These are phyloP conservation scores for Phytophthora pini DNA, from an alignment of 352 stramenopile species.

Conservation along the genomic window DNA sequence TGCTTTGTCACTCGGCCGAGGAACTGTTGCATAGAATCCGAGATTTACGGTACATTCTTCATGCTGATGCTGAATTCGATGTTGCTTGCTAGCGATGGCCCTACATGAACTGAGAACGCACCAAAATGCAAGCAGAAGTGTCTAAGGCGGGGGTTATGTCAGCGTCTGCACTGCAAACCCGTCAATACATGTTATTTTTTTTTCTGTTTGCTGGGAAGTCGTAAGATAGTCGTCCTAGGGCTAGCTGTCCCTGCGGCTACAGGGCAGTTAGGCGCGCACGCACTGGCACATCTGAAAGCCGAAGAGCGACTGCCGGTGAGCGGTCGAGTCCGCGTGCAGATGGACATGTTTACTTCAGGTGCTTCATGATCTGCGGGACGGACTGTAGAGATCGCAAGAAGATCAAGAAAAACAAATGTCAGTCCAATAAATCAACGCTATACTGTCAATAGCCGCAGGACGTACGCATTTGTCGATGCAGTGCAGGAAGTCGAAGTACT, in stretches of 20 bases:
- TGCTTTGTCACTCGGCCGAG: constrained; percentile 7
- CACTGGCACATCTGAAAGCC: constrained; percentile 8
- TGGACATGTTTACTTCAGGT: constrained; percentile 86
- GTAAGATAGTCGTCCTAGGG: constrained; percentile 17
- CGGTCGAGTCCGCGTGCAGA: constrained; percentile 12
- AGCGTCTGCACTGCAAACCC: constrained; percentile 39
- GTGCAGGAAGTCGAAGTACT: constrained; percentile 96
- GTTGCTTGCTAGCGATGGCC: too few species aligned
- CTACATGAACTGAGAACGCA: not conserved
- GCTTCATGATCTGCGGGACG: constrained; percentile 95
- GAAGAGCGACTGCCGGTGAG: not conserved
- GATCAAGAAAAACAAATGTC: too few species aligned
- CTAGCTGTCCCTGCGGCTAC: not conserved
- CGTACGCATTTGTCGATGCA: constrained; percentile 96
- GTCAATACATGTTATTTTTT: constrained; percentile 41
- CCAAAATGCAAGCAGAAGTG: constrained; percentile 5
- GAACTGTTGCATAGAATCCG: not conserved
- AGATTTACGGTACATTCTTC: not conserved
- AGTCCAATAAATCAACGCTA: too few species aligned
- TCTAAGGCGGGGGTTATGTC: constrained; percentile 26
- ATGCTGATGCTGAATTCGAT: not conserved
- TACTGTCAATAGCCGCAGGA: constrained; percentile 11
- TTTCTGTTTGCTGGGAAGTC: constrained; percentile 17
- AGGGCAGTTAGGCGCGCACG: constrained; percentile 1
- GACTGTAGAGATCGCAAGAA: constrained; percentile 45